These are phyloP conservation scores for Boletus reticuloceps DNA, from an alignment of 768 basidiomycete genomes.

Conservation along the genomic window DNA sequence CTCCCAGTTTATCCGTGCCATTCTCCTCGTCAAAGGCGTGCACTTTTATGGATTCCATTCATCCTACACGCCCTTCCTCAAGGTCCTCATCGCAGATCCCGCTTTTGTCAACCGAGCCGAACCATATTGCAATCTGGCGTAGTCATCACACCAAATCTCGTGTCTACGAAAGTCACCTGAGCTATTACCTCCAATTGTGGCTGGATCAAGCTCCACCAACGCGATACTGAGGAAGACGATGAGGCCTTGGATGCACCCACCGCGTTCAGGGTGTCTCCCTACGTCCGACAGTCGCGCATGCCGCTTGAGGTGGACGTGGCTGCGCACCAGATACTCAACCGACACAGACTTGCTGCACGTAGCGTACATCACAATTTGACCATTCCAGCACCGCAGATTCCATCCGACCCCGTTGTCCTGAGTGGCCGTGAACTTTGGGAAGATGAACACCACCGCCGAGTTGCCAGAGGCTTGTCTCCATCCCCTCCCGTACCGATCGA, in stretches of 20 bases:
- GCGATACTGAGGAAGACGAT: too few species aligned
- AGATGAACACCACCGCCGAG: conserved; percentile 81
- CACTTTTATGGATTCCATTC: conserved; percentile 95
- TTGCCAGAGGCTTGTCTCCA: conserved; percentile 63
- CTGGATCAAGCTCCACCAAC: conserved; percentile 74
- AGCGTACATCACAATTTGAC: conserved; percentile 61
- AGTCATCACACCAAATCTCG: conserved; percentile 75
- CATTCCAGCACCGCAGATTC: conserved; percentile 52
- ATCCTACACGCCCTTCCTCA: conserved; percentile 86
- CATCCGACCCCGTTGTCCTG: too few species aligned
- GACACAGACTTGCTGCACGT: conserved; percentile 61
- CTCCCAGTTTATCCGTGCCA: conserved; percentile 66
- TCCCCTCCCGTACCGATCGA: conserved; percentile 73
- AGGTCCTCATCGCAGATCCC: conserved; percentile 77
- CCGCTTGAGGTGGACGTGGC: conserved; percentile 82
- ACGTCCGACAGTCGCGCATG: conserved; percentile 63
- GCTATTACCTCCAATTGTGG: conserved; percentile 90
- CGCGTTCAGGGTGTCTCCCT: conserved; percentile 49
- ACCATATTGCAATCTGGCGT: conserved; percentile 80
- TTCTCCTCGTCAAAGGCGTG: conserved; percentile 88
- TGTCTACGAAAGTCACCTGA: conserved; percentile 89
- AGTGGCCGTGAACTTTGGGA: conserved; percentile 96
- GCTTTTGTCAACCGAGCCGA: conserved; percentile 59
- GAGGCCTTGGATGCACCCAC: conserved; percentile 8
- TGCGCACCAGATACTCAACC: conserved; percentile 83